phyloP scores from a whole-genome alignment of 2,329 filamentous ascomycete genomes.

The Ophiostoma perfectum region DNA sequence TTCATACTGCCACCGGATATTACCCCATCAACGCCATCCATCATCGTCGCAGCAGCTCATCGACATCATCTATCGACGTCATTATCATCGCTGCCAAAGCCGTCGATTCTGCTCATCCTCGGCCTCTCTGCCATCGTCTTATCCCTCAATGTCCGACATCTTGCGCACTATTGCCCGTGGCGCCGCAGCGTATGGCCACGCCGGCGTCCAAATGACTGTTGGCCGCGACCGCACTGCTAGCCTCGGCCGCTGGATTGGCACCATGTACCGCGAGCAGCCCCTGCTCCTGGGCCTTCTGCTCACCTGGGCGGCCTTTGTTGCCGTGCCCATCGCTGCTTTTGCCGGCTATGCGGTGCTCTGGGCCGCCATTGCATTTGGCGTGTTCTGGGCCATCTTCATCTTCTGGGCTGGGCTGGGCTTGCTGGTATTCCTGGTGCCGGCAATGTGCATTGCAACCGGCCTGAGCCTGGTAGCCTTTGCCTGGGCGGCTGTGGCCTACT shows the following conservation, averaged over 20 bases:
- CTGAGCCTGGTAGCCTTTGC: slow-evolving; percentile 20
- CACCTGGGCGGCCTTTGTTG: slow-evolving; percentile 20
- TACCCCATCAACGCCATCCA: not conserved
- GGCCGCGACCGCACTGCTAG: slow-evolving; percentile 17
- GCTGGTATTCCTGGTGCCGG: slow-evolving; percentile 24
- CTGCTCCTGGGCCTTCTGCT: slow-evolving; percentile 19
- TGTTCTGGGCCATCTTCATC: slow-evolving; percentile 24
- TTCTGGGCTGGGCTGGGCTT: slow-evolving; percentile 26
- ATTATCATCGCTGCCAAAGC: not conserved
- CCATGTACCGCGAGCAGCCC: slow-evolving; percentile 19
- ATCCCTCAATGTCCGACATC: not conserved
- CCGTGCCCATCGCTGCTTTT: slow-evolving; percentile 21
- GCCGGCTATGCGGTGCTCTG: slow-evolving; percentile 22
- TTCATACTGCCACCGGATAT: not conserved
- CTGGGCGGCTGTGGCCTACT: slow-evolving; percentile 22
- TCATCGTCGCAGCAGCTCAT: not conserved
- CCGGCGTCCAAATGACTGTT: not conserved
- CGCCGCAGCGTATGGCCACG: slow-evolving; percentile 8
- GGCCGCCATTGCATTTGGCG: slow-evolving; percentile 21
- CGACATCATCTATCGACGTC: not conserved
- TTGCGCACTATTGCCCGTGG: slow-evolving; percentile 14
- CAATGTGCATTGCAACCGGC: slow-evolving; percentile 21
- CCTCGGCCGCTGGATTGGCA: slow-evolving; percentile 15
- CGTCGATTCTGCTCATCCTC: not conserved
- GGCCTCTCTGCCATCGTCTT: not conserved